Conservation (phyloP, 352 stramenopile genomes). For the Phytophthora capsici region DNA sequence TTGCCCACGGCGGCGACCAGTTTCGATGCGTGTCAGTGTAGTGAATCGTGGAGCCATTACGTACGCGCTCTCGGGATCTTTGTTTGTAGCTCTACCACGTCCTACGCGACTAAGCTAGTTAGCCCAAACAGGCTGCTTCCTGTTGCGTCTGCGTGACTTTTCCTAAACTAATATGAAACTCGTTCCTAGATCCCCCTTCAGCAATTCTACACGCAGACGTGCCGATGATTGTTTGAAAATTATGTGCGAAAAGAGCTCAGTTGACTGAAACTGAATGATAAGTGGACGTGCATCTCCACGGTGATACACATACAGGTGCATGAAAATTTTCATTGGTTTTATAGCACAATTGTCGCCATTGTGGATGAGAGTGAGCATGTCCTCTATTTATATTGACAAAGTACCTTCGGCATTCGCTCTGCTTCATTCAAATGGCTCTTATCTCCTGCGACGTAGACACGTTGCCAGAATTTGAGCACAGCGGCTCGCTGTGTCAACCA, state of each 20-base stretch:
- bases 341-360: background rate
- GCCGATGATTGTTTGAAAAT: no score
- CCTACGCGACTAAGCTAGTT: conserved; percentile 5
- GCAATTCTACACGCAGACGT: no score
- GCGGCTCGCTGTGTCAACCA: background rate
- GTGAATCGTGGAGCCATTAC: conserved; percentile 1
- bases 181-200: conserved; percentile 14
- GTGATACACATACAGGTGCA: no score
- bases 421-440: background rate
- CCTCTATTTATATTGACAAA: conserved; percentile 5
- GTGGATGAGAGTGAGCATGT: background rate
- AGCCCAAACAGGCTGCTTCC: conserved; percentile 20
- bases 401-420: conserved; percentile 1
- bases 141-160: conserved; percentile 20
- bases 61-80: conserved; percentile 8
- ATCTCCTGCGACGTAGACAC: conserved; percentile 5
- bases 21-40: background rate
- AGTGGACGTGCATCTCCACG: no score
- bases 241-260: no score
- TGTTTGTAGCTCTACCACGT: conserved; percentile 28
- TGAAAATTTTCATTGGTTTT: no score
- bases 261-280: no score
- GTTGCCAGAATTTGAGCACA: conserved; percentile 7
- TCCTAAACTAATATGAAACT: conserved; percentile 40
- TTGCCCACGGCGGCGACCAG: background rate